These are phyloP conservation scores for Colletotrichum sp. DNA, from an alignment of 2,329 filamentous ascomycete species.

Conservation along the genomic window DNA sequence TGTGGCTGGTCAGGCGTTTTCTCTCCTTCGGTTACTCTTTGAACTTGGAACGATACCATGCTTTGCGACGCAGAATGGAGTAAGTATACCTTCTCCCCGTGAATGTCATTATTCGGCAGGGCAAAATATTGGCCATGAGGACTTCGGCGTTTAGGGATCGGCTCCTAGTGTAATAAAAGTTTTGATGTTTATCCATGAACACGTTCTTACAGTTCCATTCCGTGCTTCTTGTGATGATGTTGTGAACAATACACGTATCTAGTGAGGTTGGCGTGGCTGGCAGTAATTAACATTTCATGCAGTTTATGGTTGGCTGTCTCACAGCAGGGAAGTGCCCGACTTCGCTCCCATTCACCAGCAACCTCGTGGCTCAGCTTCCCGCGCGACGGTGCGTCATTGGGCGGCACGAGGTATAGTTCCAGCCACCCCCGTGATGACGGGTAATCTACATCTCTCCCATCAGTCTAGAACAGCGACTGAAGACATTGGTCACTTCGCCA, in stretches of 20 bases:
- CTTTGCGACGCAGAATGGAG: conserved; percentile 14
- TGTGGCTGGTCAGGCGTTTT: conserved; percentile 21
- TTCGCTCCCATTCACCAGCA: conserved; percentile 33
- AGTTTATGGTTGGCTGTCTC: background rate
- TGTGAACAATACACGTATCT: background rate
- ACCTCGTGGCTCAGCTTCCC: conserved; percentile 39
- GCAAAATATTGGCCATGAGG: background rate
- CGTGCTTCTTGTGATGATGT: background rate
- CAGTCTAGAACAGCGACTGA: background rate
- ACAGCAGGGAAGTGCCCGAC: background rate
- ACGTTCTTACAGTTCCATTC: background rate
- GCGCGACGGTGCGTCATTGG: conserved; percentile 2
- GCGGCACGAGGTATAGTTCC: conserved; percentile 7
- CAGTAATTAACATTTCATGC: background rate
- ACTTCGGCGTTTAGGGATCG: conserved; percentile 13
- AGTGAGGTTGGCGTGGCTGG: background rate
- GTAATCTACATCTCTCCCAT: background rate
- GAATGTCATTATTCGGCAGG: conserved; percentile 14
- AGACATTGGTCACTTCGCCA: background rate
- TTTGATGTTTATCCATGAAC: background rate
- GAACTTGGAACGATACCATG: conserved; percentile 20
- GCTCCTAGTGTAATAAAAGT: conserved; percentile 19
- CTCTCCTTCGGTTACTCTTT: conserved; percentile 15
- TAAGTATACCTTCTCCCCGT: conserved; percentile 24
- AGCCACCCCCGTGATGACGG: conserved; percentile 13